A percentile compares a stretch with the other conserved stretches of the same genome.
Conservation (phyloP, 1,139 yeast species). For the Blastobotrys illinoisensis region DNA sequence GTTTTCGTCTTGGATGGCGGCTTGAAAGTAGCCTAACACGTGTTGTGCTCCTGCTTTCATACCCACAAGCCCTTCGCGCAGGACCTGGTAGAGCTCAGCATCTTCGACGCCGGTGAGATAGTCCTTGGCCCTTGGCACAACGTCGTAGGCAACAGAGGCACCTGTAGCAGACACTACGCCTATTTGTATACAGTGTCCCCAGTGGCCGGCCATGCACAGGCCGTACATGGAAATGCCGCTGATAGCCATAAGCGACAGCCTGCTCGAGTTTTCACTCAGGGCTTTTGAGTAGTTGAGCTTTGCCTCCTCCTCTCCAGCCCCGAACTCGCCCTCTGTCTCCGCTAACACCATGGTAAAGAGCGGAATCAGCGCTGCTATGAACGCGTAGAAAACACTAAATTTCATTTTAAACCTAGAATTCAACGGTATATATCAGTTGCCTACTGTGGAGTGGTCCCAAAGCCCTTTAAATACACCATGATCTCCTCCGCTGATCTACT, state of each 20-base stretch:
- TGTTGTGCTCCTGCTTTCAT: neutral
- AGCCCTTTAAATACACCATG: neutral
- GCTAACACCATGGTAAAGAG: neutral
- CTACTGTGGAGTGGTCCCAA: neutral
- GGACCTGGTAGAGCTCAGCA: neutral
- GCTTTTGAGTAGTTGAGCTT: neutral
- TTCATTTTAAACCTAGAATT: neutral
- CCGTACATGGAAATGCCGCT: neutral
- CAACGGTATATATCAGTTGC: neutral
- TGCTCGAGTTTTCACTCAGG: neutral
- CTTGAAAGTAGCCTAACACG: neutral
- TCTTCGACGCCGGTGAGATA: too few relatives aligned
- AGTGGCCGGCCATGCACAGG: neutral
- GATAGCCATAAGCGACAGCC: neutral
- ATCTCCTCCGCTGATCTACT: too few relatives aligned
- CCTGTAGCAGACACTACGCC: neutral
- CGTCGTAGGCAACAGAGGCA: neutral
- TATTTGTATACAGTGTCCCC: neutral
- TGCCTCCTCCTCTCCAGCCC: neutral
- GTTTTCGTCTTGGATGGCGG: neutral
- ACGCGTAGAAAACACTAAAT: neutral
- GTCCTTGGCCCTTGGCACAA: too few relatives aligned
- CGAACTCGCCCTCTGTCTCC: neutral
- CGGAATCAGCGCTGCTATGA: neutral
- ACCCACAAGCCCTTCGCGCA: neutral